phyloP scores from a whole-genome alignment of 805 yeast species.

The Hanseniaspora nectarophila region DNA sequence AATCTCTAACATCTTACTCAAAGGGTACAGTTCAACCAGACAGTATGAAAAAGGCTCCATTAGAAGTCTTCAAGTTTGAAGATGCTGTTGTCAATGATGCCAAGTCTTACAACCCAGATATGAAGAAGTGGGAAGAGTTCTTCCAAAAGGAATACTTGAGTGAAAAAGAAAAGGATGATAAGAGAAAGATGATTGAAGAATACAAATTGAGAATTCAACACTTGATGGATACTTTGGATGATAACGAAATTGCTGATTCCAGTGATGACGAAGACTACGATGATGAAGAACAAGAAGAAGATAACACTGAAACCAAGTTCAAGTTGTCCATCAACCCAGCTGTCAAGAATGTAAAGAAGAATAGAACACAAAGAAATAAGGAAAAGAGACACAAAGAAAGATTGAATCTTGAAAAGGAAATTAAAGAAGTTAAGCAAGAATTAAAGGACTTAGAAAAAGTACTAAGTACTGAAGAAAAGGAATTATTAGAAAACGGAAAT shows the following conservation, averaged over 20 bases:
- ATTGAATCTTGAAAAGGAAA: constrained; percentile 41
- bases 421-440: constrained; percentile 48
- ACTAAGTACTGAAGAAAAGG: constrained; percentile 26
- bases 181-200: constrained; percentile 48
- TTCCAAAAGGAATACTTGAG: constrained; percentile 52
- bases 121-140: constrained; percentile 67
- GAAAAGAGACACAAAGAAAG: constrained; percentile 52
- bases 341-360: constrained; percentile 57
- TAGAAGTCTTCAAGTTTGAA: constrained; percentile 41
- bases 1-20: constrained; percentile 39
- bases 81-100: constrained; percentile 47
- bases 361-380: constrained; percentile 63
- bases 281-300: constrained; percentile 31
- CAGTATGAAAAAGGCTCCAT: constrained; percentile 43
- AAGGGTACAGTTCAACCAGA: constrained; percentile 43
- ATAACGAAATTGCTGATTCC: constrained; percentile 41
- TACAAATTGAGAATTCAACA: constrained; percentile 52
- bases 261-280: constrained; percentile 30
- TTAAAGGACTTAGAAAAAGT: constrained; percentile 44
- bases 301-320: constrained; percentile 28
- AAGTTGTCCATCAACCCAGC: constrained; percentile 62
- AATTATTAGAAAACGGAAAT: constrained; percentile 22
- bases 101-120: constrained; percentile 78
- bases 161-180: constrained; percentile 57
- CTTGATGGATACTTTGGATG: constrained; percentile 51